These are phyloP conservation scores for Starmerella sirachaensis DNA, from an alignment of 805 yeast genomes.

Conservation along the genomic window DNA sequence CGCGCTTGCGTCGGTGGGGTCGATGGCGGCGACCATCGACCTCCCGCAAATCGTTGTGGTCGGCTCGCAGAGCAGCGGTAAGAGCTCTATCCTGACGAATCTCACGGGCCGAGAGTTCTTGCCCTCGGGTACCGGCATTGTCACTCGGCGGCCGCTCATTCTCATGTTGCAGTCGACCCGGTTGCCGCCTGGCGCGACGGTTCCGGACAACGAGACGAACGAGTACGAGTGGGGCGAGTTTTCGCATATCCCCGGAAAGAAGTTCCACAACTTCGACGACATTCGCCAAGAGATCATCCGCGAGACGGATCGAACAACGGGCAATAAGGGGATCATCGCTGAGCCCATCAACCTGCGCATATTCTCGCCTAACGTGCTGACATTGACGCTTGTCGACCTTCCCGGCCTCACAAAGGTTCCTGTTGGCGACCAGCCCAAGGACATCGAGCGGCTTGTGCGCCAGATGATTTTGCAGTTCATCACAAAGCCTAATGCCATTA, in stretches of 20 bases:
- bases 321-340: slow-evolving; percentile 75
- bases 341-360: slow-evolving; percentile 88
- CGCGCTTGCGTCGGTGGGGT: slow-evolving; percentile 83
- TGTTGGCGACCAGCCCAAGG: slow-evolving; percentile 97
- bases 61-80: slow-evolving; percentile 84
- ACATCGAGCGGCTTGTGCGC: slow-evolving; percentile 85
- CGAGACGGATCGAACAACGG: slow-evolving; percentile 76
- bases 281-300: slow-evolving; percentile 80
- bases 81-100: slow-evolving; percentile 79
- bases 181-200: slow-evolving; percentile 16
- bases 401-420: slow-evolving; percentile 98
- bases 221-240: slow-evolving; percentile 91
- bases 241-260: slow-evolving; percentile 79
- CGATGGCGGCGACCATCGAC: slow-evolving; percentile 70
- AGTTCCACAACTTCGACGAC: slow-evolving; percentile 76
- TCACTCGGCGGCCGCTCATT: slow-evolving; percentile 74
- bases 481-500: slow-evolving; percentile 90
- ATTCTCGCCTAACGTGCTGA: slow-evolving; percentile 87
- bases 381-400: slow-evolving; percentile 87
- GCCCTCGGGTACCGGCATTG: slow-evolving; percentile 85
- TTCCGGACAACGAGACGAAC: slow-evolving; percentile 31
- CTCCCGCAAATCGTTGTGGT: slow-evolving; percentile 83
- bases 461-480: slow-evolving; percentile 88
- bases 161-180: slow-evolving; percentile 62
- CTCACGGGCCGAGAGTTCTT: slow-evolving; percentile 84